Evolutionary conservation across 768 basidiomycete species (phyloP).

Genomic region (Leucocoprinus leucothites): DNA sequence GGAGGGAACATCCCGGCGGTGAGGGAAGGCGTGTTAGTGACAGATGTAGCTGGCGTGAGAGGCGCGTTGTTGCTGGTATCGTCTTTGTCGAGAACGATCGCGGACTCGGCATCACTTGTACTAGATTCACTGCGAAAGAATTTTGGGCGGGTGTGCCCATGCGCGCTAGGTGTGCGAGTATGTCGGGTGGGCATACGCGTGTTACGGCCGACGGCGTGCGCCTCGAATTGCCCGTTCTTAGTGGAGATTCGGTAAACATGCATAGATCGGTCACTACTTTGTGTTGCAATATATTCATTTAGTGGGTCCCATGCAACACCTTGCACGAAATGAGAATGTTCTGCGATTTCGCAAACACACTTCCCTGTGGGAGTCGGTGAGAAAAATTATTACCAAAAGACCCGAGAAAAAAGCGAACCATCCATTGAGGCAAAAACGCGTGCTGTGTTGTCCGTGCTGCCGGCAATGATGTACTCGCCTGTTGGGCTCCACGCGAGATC

Average conservation of each 20-base stretch:
- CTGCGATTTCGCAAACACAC: constrained; percentile 86
- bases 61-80: constrained; percentile 35
- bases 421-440: constrained; percentile 75
- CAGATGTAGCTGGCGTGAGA: constrained; percentile 66
- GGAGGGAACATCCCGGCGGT: constrained; percentile 56
- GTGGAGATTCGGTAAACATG: constrained; percentile 86
- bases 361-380: constrained; percentile 49
- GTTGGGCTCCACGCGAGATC: constrained; percentile 97
- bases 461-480: constrained; percentile 92
- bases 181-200: constrained; percentile 71
- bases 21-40: constrained; percentile 61
- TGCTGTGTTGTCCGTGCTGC: constrained; percentile 95
- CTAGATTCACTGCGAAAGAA: constrained; percentile 70
- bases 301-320: constrained; percentile 99
- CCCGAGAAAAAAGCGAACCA: constrained; percentile 41
- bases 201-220: constrained; percentile 89
- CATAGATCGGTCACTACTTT: constrained; percentile 94
- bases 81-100: constrained; percentile 30
- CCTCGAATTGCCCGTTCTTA: constrained; percentile 81
- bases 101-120: constrained; percentile 69
- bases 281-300: constrained; percentile 96
- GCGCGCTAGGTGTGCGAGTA: constrained; percentile 65
- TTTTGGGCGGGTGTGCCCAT: constrained; percentile 50
- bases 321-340: constrained; percentile 96
- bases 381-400: constrained; percentile 13